phyloP scores from a whole-genome alignment of 768 basidiomycete genomes.

The Hericium erinaceus region DNA sequence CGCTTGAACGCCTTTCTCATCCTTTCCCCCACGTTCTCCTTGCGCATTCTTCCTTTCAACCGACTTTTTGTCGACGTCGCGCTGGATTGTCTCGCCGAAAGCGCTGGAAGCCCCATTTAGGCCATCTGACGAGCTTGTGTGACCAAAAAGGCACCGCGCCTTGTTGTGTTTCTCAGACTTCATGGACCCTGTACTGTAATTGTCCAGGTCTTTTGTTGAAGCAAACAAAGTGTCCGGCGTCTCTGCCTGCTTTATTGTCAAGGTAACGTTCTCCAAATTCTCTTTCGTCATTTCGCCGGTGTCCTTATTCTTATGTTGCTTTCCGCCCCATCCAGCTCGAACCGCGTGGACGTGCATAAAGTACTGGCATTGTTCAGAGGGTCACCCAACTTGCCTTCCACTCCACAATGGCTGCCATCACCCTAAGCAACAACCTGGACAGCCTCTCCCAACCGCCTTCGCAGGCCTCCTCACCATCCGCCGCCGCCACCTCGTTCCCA shows the following conservation, averaged over 20 bases:
- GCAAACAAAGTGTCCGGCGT: not conserved
- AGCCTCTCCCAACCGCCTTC: constrained; percentile 29
- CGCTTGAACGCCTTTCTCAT: too few species aligned
- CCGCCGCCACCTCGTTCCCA: constrained; percentile 25
- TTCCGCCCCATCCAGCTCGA: too few species aligned
- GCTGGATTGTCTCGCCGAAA: not conserved
- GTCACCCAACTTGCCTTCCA: not conserved
- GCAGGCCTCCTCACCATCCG: constrained; percentile 25
- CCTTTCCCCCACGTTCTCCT: too few species aligned
- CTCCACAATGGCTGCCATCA: constrained; percentile 13
- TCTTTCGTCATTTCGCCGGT: not conserved
- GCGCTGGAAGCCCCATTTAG: not conserved
- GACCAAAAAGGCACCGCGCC: not conserved
- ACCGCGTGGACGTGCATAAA: too few species aligned
- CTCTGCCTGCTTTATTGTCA: not conserved
- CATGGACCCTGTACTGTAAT: not conserved
- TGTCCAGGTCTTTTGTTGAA: not conserved
- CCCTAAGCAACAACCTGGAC: constrained; percentile 24
- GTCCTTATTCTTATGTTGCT: too few species aligned
- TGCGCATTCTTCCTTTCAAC: too few species aligned
- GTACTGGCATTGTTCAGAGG: too few species aligned
- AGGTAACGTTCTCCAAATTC: not conserved
- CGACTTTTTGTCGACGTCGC: too few species aligned
- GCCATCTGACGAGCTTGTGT: not conserved
- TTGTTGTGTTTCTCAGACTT: not conserved